Base-by-base conservation (phyloP, 1,284 basidiomycete species). In the Cryptococcus floricola region DNA sequence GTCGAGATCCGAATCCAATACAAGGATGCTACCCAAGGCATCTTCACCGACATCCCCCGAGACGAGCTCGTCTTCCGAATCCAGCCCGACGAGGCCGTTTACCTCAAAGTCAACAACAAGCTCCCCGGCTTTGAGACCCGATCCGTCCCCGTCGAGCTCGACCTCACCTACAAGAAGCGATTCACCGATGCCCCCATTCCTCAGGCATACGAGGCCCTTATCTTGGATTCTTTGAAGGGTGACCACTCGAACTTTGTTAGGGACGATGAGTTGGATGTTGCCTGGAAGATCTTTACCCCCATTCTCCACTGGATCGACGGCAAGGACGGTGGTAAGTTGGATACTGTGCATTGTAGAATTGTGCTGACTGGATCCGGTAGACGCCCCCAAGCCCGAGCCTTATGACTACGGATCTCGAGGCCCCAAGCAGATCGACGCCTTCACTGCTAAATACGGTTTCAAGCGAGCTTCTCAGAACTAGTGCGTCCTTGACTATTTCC, bases 241-340 rank as follows among this genome's bases (percentile, higher is more conserved):
- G 79, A 81, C 64, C 79, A 79, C 67, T 77, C 76, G 42, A 79
- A 81, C 75, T 96, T 96, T 80, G 93, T 97, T 48, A 85, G 93
- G 64, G 85, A 96, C 74, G 93, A 97, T 76, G 93, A 96, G 78
- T 81, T 96, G 65, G 92, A 96, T 70, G 86, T 87, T 54, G 92
- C 93, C 12, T 97, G 93, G 93, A 94, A 93, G 89, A 94, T 95
- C 77, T 95, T 94, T 80, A 95, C 91, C 18, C 91, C 91, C 16
- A 89, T 94, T 72, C 78, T 95, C 61, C 91, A 94, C 80, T 93
- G 89, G 90, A 94, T 94, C 75, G 91, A 94, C 19, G 89, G 89
- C 31, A 80, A 79, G 72, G 75, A 73, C 48, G 53, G 39, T 38
- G 39, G 68, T 53, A 59, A 63, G 54, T 49, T 18, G n/a, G 18